These are phyloP conservation scores for Dioscorea cayenensis DNA, from an alignment of 116 monocot species.

Conservation along the genomic window DNA sequence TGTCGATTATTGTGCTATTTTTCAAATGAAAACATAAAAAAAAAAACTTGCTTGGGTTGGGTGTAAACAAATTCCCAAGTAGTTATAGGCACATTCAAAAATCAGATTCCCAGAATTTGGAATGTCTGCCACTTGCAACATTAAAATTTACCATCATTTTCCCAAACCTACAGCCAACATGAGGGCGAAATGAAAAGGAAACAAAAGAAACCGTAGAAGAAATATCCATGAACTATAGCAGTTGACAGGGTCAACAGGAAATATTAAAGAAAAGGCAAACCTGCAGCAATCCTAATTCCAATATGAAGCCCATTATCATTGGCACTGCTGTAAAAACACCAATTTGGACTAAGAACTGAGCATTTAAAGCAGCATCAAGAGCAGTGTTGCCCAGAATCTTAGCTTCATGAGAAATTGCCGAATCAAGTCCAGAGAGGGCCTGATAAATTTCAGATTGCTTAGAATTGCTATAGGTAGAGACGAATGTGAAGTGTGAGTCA, in stretches of 20 bases:
- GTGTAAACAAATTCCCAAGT: too few species aligned
- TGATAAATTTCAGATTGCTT: conserved; percentile 8
- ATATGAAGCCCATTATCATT: conserved; percentile 94
- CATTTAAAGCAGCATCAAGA: conserved; percentile 84
- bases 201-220: background rate
- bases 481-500: too few species aligned
- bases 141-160: too few species aligned
- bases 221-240: background rate
- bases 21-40: too few species aligned
- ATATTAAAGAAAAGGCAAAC: conserved; percentile 14
- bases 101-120: too few species aligned
- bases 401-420: conserved; percentile 47
- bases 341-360: conserved; percentile 95
- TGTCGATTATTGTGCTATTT: too few species aligned
- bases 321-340: conserved; percentile 95
- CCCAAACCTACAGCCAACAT: too few species aligned
- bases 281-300: conserved; percentile 76
- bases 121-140: too few species aligned
- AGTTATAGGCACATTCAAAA: too few species aligned
- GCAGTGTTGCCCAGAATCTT: conserved; percentile 59
- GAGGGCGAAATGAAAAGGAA: background rate
- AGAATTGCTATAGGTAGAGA: background rate
- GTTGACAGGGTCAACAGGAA: background rate
- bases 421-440: conserved; percentile 91
- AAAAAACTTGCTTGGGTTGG: too few species aligned